Evolutionary conservation across 495 filamentous ascomycete genomes (phyloP).

Genomic region (Durotheca rogersii): DNA sequence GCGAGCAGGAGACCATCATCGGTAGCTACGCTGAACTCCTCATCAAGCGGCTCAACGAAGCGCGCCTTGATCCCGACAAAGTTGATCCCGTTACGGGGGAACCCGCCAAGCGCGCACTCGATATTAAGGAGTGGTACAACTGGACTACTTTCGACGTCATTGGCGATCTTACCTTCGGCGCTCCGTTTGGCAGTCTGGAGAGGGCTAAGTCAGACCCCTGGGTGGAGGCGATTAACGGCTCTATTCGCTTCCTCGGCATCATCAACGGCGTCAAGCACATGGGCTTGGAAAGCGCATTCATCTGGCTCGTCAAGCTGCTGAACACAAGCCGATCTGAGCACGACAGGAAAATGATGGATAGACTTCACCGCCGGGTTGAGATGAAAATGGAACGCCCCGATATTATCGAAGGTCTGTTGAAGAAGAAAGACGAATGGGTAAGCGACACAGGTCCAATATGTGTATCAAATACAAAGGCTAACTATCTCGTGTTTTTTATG

Average conservation of each 20-base stretch:
- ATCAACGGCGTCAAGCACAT: too few relatives aligned
- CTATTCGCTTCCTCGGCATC: too few relatives aligned
- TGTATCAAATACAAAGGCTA: too few relatives aligned
- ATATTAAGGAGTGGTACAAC: conserved; percentile 62
- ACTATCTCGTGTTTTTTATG: too few relatives aligned
- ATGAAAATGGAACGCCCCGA: too few relatives aligned
- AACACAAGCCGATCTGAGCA: background rate
- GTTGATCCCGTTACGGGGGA: too few relatives aligned
- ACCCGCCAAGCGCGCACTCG: conserved; percentile 36
- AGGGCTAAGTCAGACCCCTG: conserved; percentile 33
- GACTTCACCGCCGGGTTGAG: too few relatives aligned
- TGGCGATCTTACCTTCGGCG: conserved; percentile 58
- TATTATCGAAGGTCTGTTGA: too few relatives aligned
- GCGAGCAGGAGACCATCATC: conserved; percentile 46
- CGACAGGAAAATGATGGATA: too few relatives aligned
- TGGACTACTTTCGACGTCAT: conserved; percentile 61
- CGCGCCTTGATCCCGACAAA: conserved; percentile 2
- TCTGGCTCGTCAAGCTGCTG: background rate
- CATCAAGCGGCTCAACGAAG: conserved; percentile 38
- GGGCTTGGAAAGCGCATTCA: too few relatives aligned
- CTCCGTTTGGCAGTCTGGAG: conserved; percentile 49
- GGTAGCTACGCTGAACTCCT: conserved; percentile 43
- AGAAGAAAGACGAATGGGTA: too few relatives aligned
- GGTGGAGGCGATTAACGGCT: conserved; percentile 34
- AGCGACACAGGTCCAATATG: too few relatives aligned